Conservation (phyloP, 2,329 filamentous ascomycete genomes). For the Zymoseptoria tritici region DNA sequence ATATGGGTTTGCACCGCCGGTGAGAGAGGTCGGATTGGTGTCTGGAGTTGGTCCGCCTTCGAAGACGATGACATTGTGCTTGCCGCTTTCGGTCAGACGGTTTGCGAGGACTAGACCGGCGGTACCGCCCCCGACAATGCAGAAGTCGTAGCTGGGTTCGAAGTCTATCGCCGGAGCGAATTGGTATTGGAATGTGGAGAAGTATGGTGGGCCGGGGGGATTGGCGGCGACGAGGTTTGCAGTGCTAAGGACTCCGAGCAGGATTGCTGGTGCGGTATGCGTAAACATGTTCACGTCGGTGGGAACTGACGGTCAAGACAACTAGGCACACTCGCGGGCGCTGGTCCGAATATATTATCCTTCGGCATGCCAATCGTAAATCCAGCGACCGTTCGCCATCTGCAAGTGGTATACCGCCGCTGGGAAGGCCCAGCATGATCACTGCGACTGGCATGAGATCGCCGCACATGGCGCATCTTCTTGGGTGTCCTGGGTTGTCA, state of each 20-base stretch:
- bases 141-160: conserved; percentile 13
- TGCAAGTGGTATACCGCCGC: background rate
- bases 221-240: background rate
- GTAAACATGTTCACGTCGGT: background rate
- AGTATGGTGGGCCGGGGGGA: conserved; percentile 7
- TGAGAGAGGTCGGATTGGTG: conserved; percentile 6
- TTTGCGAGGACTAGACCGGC: conserved; percentile 17
- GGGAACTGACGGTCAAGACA: background rate
- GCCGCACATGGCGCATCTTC: background rate
- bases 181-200: conserved; percentile 10
- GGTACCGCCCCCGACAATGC: conserved; percentile 15
- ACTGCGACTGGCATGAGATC: background rate
- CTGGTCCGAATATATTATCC: background rate
- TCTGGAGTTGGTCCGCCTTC: conserved; percentile 11
- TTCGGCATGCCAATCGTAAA: background rate
- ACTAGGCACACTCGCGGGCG: background rate
- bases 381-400: background rate
- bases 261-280: background rate
- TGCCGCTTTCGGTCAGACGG: conserved; percentile 15
- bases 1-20: conserved; percentile 11
- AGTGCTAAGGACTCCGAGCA: background rate
- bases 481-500: background rate
- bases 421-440: background rate
- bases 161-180: conserved; percentile 3
- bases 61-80: conserved; percentile 10